A percentile compares a stretch with the other conserved stretches of the same genome.
Conservation (phyloP, 2,329 filamentous ascomycete genomes). For the Aspergillus novoparasiticus region DNA sequence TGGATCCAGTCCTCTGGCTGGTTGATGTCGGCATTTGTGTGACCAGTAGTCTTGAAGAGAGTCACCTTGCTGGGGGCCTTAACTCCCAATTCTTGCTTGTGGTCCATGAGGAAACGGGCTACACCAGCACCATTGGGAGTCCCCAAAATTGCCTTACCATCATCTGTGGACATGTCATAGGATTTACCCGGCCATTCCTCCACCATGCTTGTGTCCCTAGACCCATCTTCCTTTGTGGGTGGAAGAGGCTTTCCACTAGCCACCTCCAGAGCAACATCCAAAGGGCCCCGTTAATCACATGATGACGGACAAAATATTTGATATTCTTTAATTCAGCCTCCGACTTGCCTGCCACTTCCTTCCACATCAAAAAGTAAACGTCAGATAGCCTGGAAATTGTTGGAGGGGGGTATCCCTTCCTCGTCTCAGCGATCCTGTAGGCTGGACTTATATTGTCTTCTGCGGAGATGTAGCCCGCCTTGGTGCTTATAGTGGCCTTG, state of each 20-base stretch:
- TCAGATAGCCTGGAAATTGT: background rate
- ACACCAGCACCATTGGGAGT: background rate
- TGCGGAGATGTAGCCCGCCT: background rate
- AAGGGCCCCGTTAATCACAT: background rate
- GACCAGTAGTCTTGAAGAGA: background rate
- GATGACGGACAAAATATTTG: background rate
- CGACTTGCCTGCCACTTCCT: background rate
- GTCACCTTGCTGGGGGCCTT: background rate
- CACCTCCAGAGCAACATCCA: background rate
- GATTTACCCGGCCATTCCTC: background rate
- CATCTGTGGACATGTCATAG: background rate
- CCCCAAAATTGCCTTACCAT: background rate
- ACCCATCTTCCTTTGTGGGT: background rate
- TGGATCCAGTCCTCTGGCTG: background rate
- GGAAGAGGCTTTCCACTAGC: background rate
- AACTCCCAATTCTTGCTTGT: background rate
- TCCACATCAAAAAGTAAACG: background rate
- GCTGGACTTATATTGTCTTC: background rate
- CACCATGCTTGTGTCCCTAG: background rate
- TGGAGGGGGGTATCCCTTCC: accelerated
- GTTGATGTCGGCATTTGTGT: background rate
- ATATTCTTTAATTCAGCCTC: background rate
- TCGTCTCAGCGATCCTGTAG: accelerated
- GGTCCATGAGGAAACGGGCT: background rate
- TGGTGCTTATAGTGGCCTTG: background rate